Conservation (phyloP, 2,329 filamentous ascomycete species). For the Aphanocladium album region DNA sequence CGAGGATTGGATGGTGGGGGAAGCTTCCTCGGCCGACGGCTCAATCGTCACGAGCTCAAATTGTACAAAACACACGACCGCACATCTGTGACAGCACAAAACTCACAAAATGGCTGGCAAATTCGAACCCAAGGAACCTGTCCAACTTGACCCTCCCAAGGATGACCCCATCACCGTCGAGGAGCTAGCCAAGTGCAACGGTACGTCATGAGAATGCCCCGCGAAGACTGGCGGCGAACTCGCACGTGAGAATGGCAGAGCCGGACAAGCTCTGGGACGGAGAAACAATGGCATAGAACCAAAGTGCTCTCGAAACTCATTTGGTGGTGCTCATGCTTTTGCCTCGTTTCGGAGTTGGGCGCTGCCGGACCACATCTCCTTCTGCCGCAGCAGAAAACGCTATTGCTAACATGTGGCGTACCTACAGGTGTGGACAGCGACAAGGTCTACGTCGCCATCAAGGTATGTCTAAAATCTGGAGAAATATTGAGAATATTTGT, state of each 20-base stretch:
- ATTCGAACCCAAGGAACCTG: constrained; percentile 74
- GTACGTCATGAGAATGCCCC: constrained; percentile 45
- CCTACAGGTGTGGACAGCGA: constrained; percentile 56
- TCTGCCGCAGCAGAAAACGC: not conserved
- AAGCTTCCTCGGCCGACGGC: constrained; percentile 6
- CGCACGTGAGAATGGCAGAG: not conserved
- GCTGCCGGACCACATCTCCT: not conserved
- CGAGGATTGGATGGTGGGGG: constrained; percentile 9
- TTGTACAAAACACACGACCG: constrained; percentile 1
- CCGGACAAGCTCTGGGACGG: not conserved
- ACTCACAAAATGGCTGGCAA: constrained; percentile 50
- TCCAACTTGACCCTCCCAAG: constrained; percentile 77
- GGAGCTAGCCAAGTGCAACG: constrained; percentile 75
- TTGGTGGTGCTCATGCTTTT: too few relatives aligned
- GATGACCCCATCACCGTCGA: constrained; percentile 78
- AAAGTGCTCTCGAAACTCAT: too few relatives aligned
- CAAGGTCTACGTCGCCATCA: constrained; percentile 65
- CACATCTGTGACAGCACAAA: not conserved
- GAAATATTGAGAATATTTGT: not conserved
- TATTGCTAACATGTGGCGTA: constrained; percentile 17
- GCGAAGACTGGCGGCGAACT: not conserved
- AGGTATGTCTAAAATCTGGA: constrained; percentile 38
- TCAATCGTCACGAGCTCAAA: not conserved
- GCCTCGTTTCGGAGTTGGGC: not conserved
- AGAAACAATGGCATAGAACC: not conserved